Base-by-base conservation (phyloP, 192 early-diverging fungal species). In the Coemansia sp. region DNA sequence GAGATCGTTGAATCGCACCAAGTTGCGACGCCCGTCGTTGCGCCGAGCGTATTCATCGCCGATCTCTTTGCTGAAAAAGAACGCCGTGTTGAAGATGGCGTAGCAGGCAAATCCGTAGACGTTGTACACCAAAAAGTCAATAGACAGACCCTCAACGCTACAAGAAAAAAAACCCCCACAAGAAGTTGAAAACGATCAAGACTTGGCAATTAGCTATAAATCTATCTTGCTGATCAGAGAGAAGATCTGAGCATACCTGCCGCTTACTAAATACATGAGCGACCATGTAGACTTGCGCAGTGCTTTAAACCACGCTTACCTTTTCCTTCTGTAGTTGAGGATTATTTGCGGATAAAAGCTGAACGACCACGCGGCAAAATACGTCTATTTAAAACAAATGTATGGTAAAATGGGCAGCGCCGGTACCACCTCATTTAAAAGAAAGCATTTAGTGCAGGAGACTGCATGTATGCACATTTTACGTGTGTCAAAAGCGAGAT, bases 81-180 rank as follows among this genome's bases (percentile, higher is more conserved):
- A 90, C 14, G 87, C 79, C 3, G 90, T 48, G 69, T 90, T 94
- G 87, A 88, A 94, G 16, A 88, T 69, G 22, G 91, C 79, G 62
- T 97, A 97, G 69, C 86, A 93, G 0, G 86, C 49, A 53, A 98
- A 98, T 11, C 95, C 95, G 48, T 87, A 78, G 18, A 91, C 78
- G 65, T 98, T 98, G 67, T 92, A 87, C 55, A 86, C 83, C 2
- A 95, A 66, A 83, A 93, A 97, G 71, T 97, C 95, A 24, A 94
- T 82, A 3, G 95, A 97, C 28, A 97, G 77, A 0, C 95, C 95
- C 39, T 88, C 82, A 7, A 95, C 91, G 64, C 86, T 50, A 60
- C 35, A 46, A 8, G 8, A 18, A 36, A 3, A 58, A 10, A 20
- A 11, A 28, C n/a, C n/a, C n/a, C n/a, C n/a, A n/a, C n/a, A n/a